Conservation (phyloP, 2,329 filamentous ascomycete species). For the Epichloe coenophiala region DNA sequence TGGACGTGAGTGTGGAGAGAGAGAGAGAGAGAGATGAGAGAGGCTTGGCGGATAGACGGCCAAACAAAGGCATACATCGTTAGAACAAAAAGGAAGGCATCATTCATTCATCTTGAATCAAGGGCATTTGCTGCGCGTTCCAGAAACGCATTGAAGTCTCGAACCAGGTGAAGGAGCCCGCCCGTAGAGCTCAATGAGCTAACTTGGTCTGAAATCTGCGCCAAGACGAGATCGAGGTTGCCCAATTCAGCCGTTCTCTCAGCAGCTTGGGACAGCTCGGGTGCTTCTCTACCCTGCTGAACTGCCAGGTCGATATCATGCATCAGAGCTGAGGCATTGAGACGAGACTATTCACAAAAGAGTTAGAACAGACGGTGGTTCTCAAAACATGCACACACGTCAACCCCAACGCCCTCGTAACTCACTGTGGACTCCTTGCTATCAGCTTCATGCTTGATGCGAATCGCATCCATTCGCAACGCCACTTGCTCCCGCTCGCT, state of each 20-base stretch:
- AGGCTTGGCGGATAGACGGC: background rate
- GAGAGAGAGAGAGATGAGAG: background rate
- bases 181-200: constrained; percentile 35
- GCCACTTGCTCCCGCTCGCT: constrained; percentile 48
- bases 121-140: constrained; percentile 45
- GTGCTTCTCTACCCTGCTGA: constrained; percentile 34
- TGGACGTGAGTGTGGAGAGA: background rate
- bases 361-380: background rate
- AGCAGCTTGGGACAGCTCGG: constrained; percentile 30
- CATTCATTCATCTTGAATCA: constrained; percentile 27
- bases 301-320: constrained; percentile 48
- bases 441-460: constrained; percentile 43
- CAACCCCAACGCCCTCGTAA: background rate
- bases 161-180: constrained; percentile 41
- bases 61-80: background rate
- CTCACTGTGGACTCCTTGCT: constrained; percentile 37
- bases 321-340: constrained; percentile 43
- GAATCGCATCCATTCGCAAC: constrained; percentile 48
- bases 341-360: constrained; percentile 22
- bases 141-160: constrained; percentile 49
- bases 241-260: constrained; percentile 37
- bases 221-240: constrained; percentile 44
- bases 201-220: constrained; percentile 39
- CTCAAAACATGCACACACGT: background rate
- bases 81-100: background rate